These are phyloP conservation scores for Purshia tridentata DNA, from an alignment of 306 rosid genomes.

Conservation along the genomic window DNA sequence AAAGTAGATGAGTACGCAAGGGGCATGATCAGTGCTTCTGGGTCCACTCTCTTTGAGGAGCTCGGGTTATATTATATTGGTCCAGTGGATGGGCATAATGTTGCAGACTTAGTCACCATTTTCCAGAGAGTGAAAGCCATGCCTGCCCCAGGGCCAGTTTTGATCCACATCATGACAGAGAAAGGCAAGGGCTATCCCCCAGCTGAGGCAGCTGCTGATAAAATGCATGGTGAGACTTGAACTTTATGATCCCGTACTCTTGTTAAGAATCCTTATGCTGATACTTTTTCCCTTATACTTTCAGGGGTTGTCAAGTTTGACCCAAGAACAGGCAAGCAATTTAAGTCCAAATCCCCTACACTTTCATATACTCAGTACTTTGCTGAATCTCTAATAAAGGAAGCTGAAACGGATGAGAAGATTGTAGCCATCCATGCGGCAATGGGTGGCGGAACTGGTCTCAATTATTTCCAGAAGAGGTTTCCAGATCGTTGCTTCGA, in stretches of 20 bases:
- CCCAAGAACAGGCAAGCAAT: slow-evolving; percentile 77
- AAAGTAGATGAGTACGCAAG: slow-evolving; percentile 75
- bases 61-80: slow-evolving; percentile 80
- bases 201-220: slow-evolving; percentile 78
- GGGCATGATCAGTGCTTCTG: slow-evolving; percentile 61
- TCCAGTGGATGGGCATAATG: slow-evolving; percentile 83
- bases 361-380: slow-evolving; percentile 81
- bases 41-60: slow-evolving; percentile 72
- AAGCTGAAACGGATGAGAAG: slow-evolving; percentile 72
- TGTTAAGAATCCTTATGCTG: slow-evolving; percentile 8
- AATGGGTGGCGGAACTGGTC: slow-evolving; percentile 96
- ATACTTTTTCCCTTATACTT: slow-evolving; percentile 18
- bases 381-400: slow-evolving; percentile 80
- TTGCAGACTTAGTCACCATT: slow-evolving; percentile 66
- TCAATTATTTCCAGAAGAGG: slow-evolving; percentile 77
- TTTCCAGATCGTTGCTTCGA: slow-evolving; percentile 90
- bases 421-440: slow-evolving; percentile 95
- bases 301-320: slow-evolving; percentile 88
- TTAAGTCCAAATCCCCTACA: slow-evolving; percentile 60
- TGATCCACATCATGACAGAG: slow-evolving; percentile 84
- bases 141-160: slow-evolving; percentile 80
- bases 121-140: slow-evolving; percentile 60
- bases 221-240: slow-evolving; percentile 74
- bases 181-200: slow-evolving; percentile 97
- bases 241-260: background rate